Percentiles rank a stretch among this genome's conserved stretches.
Conservation (phyloP, 2,329 filamentous ascomycete genomes). For the Colletotrichum horii region DNA sequence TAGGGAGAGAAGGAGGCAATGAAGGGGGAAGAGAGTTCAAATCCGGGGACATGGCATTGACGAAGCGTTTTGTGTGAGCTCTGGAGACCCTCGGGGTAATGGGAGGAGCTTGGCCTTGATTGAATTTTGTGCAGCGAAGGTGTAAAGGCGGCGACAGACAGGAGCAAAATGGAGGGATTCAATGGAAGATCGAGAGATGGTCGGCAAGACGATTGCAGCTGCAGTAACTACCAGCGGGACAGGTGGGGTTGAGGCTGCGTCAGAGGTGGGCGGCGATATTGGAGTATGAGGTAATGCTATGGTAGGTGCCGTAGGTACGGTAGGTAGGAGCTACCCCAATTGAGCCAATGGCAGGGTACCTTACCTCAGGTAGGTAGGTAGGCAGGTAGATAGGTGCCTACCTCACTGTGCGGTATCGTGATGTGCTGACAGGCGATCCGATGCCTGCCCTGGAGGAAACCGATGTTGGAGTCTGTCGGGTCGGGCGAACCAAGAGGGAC, state of each 20-base stretch:
- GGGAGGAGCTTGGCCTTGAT: neutral
- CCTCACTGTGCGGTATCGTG: neutral
- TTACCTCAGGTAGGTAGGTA: neutral
- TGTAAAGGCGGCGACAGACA: neutral
- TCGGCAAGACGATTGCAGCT: neutral
- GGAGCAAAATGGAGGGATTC: neutral
- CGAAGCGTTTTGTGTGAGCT: neutral
- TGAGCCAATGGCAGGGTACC: neutral
- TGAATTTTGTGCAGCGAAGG: neutral
- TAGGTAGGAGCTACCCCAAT: neutral
- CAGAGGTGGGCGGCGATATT: slow-evolving; percentile 9
- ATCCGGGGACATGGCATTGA: slow-evolving; percentile 16
- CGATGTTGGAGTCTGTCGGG: neutral
- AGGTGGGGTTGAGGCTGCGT: slow-evolving; percentile 17
- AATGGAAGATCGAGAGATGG: slow-evolving; percentile 1
- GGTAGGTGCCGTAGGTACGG: neutral
- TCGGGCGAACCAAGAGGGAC: neutral
- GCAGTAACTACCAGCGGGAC: neutral
- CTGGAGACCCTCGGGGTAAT: neutral
- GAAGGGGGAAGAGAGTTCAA: slow-evolving; percentile 21
- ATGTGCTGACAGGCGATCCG: neutral
- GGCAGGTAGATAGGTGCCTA: neutral
- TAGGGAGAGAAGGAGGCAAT: slow-evolving; percentile 1
- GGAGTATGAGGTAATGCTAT: slow-evolving; percentile 12
- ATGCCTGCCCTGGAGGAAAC: neutral